These are phyloP conservation scores for Moricandia arvensis DNA, from an alignment of 345 rosid genomes.

Conservation along the genomic window DNA sequence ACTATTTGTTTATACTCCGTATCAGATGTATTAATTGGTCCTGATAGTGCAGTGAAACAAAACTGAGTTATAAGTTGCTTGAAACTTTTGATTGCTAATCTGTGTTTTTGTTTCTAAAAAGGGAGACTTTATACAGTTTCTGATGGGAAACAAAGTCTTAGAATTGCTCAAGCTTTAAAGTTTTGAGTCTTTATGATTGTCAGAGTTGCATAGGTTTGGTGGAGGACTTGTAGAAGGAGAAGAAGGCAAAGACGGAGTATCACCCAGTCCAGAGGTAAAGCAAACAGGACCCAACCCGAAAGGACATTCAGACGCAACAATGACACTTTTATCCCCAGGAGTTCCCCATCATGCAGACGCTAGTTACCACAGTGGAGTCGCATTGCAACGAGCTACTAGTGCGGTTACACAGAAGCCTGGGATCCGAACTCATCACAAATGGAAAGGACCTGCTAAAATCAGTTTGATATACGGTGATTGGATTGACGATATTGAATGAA, in stretches of 20 bases:
- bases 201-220: constrained; percentile 91
- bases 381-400: constrained; percentile 73
- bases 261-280: constrained; percentile 55
- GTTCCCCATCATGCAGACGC: constrained; percentile 56
- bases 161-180: constrained; percentile 4
- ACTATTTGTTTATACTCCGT: not conserved
- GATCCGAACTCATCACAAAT: constrained; percentile 79
- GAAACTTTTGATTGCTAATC: not conserved
- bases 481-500: constrained; percentile 84
- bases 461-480: constrained; percentile 99
- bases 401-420: constrained; percentile 70
- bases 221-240: constrained; percentile 74
- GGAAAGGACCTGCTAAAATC: constrained; percentile 97
- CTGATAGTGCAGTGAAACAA: not conserved
- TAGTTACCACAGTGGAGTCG: constrained; percentile 54
- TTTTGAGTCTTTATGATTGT: constrained; percentile 7
- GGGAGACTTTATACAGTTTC: not conserved
- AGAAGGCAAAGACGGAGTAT: constrained; percentile 48
- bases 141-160: not conserved
- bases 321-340: constrained; percentile 44
- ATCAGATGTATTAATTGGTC: not conserved
- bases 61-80: not conserved
- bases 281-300: constrained; percentile 60
- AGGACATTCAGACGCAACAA: constrained; percentile 47
- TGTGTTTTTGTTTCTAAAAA: not conserved